Evolutionary conservation across 2,329 filamentous ascomycete genomes (phyloP).

Genomic region (Cladobotryum mycophilum): DNA sequence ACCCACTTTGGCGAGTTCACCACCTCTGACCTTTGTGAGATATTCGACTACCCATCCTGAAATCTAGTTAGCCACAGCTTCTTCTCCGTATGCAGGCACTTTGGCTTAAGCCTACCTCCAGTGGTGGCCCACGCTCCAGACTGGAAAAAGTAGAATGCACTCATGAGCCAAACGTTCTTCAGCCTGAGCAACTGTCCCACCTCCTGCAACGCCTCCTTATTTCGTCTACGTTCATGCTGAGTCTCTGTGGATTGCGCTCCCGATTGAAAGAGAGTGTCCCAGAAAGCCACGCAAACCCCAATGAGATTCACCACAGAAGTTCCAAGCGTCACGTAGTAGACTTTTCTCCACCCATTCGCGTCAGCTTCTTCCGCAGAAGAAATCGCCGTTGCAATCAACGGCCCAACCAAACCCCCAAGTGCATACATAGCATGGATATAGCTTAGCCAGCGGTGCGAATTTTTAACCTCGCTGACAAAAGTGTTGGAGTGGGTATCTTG

Average conservation of each 20-base stretch:
- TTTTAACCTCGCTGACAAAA: conserved; percentile 1
- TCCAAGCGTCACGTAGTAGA: no score
- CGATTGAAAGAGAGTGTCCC: no score
- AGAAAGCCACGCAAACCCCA: no score
- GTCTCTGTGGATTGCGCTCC: no score
- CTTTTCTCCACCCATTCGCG: no score
- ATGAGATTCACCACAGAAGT: no score
- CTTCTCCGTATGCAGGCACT: no score
- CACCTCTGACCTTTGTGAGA: conserved; percentile 5
- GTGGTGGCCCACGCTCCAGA: conserved; percentile 9
- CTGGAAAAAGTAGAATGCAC: conserved; percentile 12
- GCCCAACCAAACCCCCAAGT: conserved; percentile 8
- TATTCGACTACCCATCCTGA: conserved; percentile 12
- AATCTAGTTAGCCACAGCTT: background rate
- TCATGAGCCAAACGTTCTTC: conserved; percentile 10
- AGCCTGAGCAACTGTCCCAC: conserved; percentile 2
- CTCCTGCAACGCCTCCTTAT: no score
- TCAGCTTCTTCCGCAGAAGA: background rate
- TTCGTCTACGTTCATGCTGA: no score
- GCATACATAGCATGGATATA: conserved; percentile 12
- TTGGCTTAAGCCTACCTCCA: conserved; percentile 1
- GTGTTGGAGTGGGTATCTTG: conserved; percentile 12
- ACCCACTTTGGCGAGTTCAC: conserved; percentile 3
- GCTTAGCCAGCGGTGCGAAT: conserved; percentile 10
- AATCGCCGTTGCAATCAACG: conserved; percentile 10